Conservation (phyloP, 352 stramenopile genomes). For the Phytophthora boehmeriae region DNA sequence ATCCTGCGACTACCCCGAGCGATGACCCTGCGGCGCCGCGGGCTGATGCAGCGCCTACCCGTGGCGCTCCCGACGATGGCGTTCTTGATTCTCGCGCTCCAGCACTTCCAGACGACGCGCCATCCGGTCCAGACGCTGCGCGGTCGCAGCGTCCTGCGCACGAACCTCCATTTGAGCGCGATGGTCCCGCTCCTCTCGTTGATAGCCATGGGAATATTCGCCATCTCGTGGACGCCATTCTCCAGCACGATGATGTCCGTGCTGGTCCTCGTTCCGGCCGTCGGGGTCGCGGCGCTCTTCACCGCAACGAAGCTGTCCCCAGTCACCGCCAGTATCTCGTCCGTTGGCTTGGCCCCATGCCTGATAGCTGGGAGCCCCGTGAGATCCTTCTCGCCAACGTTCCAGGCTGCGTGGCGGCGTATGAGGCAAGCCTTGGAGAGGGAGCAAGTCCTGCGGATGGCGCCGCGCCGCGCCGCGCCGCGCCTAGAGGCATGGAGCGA, state of each 20-base stretch:
- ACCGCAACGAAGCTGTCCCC: neutral
- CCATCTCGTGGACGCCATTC: constrained; percentile 5
- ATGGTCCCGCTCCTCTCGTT: neutral
- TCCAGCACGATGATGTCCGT: neutral
- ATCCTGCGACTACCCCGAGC: no score
- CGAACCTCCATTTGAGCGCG: neutral
- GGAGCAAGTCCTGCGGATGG: no score
- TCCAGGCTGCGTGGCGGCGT: no score
- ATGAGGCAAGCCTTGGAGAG: constrained; percentile 10
- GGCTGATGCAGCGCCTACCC: no score
- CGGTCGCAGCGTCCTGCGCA: neutral
- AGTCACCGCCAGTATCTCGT: neutral
- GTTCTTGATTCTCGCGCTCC: constrained; percentile 1
- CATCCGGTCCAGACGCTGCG: neutral
- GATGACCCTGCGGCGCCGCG: no score
- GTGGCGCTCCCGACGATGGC: no score
- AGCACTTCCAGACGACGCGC: neutral
- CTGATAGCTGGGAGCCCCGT: constrained; percentile 5
- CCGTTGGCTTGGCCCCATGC: constrained; percentile 5
- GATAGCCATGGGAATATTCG: neutral
- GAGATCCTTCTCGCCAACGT: constrained; percentile 1
- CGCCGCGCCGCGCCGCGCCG: neutral
- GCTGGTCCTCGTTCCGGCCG: neutral
- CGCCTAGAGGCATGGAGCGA: constrained; percentile 1
- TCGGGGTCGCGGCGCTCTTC: neutral